Percentiles rank a stretch among this genome's conserved stretches.
Conservation (phyloP, 768 basidiomycete genomes). For the Suillus hirtellus region DNA sequence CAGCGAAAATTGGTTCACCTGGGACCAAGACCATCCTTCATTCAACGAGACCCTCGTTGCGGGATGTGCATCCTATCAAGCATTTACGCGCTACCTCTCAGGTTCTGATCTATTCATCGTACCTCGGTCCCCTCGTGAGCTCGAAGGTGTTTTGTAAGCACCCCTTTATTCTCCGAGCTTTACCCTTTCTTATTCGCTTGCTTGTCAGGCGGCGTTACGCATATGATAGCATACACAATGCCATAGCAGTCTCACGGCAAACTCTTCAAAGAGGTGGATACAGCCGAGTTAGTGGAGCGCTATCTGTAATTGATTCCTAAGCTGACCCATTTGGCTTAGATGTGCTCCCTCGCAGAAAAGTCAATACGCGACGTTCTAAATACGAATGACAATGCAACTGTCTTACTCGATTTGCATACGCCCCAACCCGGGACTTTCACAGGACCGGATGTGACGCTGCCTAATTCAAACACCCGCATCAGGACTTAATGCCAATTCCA, state of each 20-base stretch:
- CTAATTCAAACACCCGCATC: slow-evolving; percentile 21
- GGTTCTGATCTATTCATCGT: slow-evolving; percentile 72
- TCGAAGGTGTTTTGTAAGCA: slow-evolving; percentile 72
- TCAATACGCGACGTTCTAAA: slow-evolving; percentile 72
- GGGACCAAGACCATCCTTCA: slow-evolving; percentile 71
- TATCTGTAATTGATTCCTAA: not conserved
- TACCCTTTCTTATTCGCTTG: slow-evolving; percentile 13
- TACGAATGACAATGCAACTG: slow-evolving; percentile 63
- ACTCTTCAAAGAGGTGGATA: slow-evolving; percentile 59
- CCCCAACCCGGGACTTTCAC: slow-evolving; percentile 24
- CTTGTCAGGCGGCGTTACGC: slow-evolving; percentile 65
- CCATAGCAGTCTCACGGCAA: slow-evolving; percentile 68
- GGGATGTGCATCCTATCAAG: slow-evolving; percentile 78
- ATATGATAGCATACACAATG: slow-evolving; percentile 80
- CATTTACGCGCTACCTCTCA: slow-evolving; percentile 70
- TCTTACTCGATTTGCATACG: slow-evolving; percentile 65
- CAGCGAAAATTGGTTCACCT: slow-evolving; percentile 67
- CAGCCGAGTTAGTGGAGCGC: slow-evolving; percentile 42
- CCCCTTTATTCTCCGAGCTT: not conserved
- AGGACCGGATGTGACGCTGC: slow-evolving; percentile 14
- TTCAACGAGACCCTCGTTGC: slow-evolving; percentile 75
- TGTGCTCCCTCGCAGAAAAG: slow-evolving; percentile 67
- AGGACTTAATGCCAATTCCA: slow-evolving; percentile 23
- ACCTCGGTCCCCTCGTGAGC: slow-evolving; percentile 62
- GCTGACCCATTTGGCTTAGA: slow-evolving; percentile 36